Base-by-base conservation (phyloP, 106 monocot genomes). In the Dendrobium huoshanense region DNA sequence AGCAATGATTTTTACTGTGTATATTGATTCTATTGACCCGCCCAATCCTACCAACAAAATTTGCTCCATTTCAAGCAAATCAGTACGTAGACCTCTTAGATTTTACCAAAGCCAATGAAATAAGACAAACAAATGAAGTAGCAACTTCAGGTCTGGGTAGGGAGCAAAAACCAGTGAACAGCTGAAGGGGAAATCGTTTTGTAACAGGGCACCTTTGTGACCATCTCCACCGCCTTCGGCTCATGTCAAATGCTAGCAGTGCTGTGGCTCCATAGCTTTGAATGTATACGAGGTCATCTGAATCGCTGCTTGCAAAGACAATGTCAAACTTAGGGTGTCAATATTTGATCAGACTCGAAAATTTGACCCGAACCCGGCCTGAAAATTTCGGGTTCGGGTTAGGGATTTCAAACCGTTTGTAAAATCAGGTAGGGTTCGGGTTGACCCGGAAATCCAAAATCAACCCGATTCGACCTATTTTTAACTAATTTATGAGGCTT, bases 161-260 rank as follows among this genome's bases (percentile, higher is more conserved):
- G 47, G 92, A 95, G 80, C 90, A 91, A 82, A 95, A 92, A 15
- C 95, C 95, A 29, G 83, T 87, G 81, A 90, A 95, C 41, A 92
- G 92, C 86, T 95, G 91, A 47, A 95, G 92, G 20, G 95, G 92
- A 75, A 92, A 95, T 77, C 84, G 87, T 82, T 92, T 95, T 13
- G 79, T 82, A 20, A 91, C 87, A 41, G 92, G 95, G 82, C 90
- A 89, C 67, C 87, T 95, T 41, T 72, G 79, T 8, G 92, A 85
- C 95, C 92, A 95, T 67, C 85, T 92, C 92, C 95, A 95, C 48
- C 77, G 75, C 73, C 85, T 92, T 67, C 74, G 83, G 80, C 27
- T 85, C 81, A 91, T 74, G 85, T 95, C 92, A 55, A 87, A 95
- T 3, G 85, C 72, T 7, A 95, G 95, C 42, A 95, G 80, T 15